Evolutionary conservation across 192 early-diverging fungal genomes (phyloP), one percentile per base, ranked within the genome.

Genomic region (Gigaspora rosea): DNA sequence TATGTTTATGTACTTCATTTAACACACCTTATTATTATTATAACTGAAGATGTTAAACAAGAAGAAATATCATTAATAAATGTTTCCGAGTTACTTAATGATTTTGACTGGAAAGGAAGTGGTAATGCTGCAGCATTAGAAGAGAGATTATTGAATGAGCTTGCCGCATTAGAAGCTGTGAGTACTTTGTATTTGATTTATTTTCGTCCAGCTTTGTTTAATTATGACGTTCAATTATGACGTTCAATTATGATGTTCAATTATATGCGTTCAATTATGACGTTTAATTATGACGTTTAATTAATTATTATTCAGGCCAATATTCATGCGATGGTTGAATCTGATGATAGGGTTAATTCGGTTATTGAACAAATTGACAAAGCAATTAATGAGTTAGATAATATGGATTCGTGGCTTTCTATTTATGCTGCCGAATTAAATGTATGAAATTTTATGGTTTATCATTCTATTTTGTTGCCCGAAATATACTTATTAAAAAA

Each of bases 281-380:
- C n/a, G n/a, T 59, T 15, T 67, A 16, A 36, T 54, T 65, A 64
- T 62, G 12, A 0, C 35, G 7, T 15, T 58, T 41, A 11, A 50
- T 57, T 66, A 22, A 27, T 61, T 50, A 77, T 57, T 9, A 58
- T 50, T 11, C 69, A 91, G 88, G 92, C 94, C n/a, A 97, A 97
- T 82, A 95, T 98, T 20, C 94, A 95, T 73, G 93, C 94, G 3
- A 96, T 98, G 77, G 94, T 98, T 51, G 91, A 96, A 79, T 92
- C 94, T 36, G 96, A 97, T 79, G 90, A 92, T 74, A 88, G 94
- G 75, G 94, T 96, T 32, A 88, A 91, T 48, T 83, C 84, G 36
- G 90, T 98, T 8, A 88, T 97, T 27, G 81, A 80, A 11, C 90
- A 96, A 73, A 88, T 99, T n/a, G 95, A 99, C 71, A 87, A 87